phyloP scores from a whole-genome alignment of 2,329 filamentous ascomycete species.

The Phaeosphaeria sp. region DNA sequence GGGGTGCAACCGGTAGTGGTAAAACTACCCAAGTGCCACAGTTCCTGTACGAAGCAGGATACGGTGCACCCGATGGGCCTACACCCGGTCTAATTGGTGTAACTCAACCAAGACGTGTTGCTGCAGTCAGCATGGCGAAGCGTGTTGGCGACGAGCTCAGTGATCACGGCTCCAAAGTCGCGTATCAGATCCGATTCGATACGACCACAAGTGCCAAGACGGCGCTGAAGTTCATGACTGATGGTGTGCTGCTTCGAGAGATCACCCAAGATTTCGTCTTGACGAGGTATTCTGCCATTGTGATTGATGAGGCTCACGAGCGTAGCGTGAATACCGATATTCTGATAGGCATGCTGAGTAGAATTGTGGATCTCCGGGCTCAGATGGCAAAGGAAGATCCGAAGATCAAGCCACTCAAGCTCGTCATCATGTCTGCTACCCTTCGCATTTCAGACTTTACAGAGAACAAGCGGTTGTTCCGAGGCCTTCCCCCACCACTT shows the following conservation, averaged over 20 bases:
- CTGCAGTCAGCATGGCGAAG: constrained; percentile 95
- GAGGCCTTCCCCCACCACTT: constrained; percentile 75
- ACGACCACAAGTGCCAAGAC: constrained; percentile 80
- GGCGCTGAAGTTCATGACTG: constrained; percentile 98
- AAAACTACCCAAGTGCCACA: constrained; percentile 98
- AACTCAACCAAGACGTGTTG: constrained; percentile 92
- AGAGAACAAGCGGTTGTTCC: constrained; percentile 81
- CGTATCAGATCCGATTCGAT: constrained; percentile 93
- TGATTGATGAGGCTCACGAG: constrained; percentile 97
- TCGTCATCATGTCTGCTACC: constrained; percentile 98
- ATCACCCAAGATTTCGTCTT: constrained; percentile 88
- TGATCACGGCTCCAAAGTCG: constrained; percentile 75
- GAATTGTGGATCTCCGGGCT: constrained; percentile 83
- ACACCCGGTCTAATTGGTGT: constrained; percentile 93
- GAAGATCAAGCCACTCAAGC: constrained; percentile 76
- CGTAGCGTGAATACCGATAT: constrained; percentile 98
- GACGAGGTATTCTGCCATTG: constrained; percentile 87
- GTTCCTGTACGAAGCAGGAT: constrained; percentile 93
- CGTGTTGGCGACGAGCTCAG: constrained; percentile 88
- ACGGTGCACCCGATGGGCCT: constrained; percentile 76
- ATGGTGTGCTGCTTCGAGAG: constrained; percentile 92
- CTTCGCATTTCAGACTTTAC: constrained; percentile 89
- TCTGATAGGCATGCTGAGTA: constrained; percentile 93
- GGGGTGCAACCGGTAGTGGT: constrained; percentile 93
- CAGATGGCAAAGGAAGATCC: constrained; percentile 76